A percentile compares a stretch with the other conserved stretches of the same genome.
Conservation (phyloP, 2,329 filamentous ascomycete genomes). For the Rutstroemia sp. region DNA sequence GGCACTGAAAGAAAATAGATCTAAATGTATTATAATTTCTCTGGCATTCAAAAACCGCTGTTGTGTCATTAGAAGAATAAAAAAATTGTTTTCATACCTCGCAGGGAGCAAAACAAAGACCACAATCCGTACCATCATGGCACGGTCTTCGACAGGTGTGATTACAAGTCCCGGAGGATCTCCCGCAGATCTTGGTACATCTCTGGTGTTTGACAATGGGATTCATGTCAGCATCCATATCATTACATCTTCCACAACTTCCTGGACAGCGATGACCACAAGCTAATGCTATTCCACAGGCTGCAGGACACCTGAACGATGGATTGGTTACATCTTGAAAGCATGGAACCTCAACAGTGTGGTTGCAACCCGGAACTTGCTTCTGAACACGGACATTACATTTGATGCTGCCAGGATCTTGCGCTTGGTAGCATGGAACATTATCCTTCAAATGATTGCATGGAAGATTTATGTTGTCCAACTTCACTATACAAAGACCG, state of each 20-base stretch:
- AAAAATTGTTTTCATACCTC: too few relatives aligned
- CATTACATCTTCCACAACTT: constrained; percentile 43
- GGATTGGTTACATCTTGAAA: constrained; percentile 33
- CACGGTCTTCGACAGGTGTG: constrained; percentile 47
- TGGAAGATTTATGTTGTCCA: constrained; percentile 31
- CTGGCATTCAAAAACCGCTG: too few relatives aligned
- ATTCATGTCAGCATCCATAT: constrained; percentile 28
- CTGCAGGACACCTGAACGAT: constrained; percentile 39
- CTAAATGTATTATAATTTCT: too few relatives aligned
- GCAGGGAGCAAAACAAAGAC: too few relatives aligned
- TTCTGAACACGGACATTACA: constrained; percentile 43
- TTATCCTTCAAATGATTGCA: constrained; percentile 28
- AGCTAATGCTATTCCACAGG: constrained; percentile 38
- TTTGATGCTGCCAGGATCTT: constrained; percentile 37
- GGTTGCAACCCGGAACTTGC: constrained; percentile 46
- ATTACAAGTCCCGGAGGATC: constrained; percentile 45
- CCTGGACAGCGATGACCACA: constrained; percentile 54
- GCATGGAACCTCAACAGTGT: constrained; percentile 45
- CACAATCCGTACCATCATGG: too few relatives aligned
- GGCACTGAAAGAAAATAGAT: too few relatives aligned
- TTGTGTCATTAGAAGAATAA: too few relatives aligned
- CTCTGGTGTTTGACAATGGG: constrained; percentile 37
- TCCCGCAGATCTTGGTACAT: constrained; percentile 43
- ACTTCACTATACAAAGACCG: constrained; percentile 32
- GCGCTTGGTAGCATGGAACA: constrained; percentile 34